Conservation (phyloP, 2,329 filamentous ascomycete species). For the Coleophoma cylindrospora region DNA sequence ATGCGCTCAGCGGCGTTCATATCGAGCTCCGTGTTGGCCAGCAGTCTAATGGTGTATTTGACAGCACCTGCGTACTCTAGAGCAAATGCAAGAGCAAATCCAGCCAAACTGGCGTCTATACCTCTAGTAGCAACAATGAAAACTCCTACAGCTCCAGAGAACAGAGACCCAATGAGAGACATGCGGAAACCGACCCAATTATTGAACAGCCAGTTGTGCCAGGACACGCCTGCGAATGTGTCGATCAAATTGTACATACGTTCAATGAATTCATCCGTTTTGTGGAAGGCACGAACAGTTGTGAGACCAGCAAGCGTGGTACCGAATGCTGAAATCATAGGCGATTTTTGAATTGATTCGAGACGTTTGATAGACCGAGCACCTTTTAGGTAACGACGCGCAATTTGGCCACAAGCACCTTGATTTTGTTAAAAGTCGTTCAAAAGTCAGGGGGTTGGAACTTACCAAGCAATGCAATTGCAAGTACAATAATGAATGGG, state of each 20-base stretch:
- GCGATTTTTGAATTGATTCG: slow-evolving; percentile 69
- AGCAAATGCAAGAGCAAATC: slow-evolving; percentile 70
- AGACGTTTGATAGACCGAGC: slow-evolving; percentile 70
- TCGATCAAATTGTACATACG: slow-evolving; percentile 66
- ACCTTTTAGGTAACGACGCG: slow-evolving; percentile 53
- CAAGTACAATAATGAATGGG: slow-evolving; percentile 56
- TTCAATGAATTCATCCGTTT: slow-evolving; percentile 56
- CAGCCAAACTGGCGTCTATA: slow-evolving; percentile 65
- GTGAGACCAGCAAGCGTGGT: slow-evolving; percentile 64
- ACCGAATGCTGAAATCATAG: slow-evolving; percentile 65
- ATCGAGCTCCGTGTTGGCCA: slow-evolving; percentile 64
- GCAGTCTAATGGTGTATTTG: slow-evolving; percentile 58
- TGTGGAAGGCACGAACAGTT: slow-evolving; percentile 70
- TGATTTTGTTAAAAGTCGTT: slow-evolving; percentile 29
- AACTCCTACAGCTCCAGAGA: slow-evolving; percentile 57
- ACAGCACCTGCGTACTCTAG: slow-evolving; percentile 61
- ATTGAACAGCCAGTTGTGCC: slow-evolving; percentile 65
- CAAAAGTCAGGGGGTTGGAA: slow-evolving; percentile 14
- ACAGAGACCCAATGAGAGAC: slow-evolving; percentile 62
- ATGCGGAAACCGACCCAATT: slow-evolving; percentile 68
- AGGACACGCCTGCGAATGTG: slow-evolving; percentile 56
- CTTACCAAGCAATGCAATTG: slow-evolving; percentile 27
- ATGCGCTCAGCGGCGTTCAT: slow-evolving; percentile 76
- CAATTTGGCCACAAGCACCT: slow-evolving; percentile 32
- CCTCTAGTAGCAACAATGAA: slow-evolving; percentile 54